These are phyloP conservation scores for Phyllosticta paracitricarpa DNA, from an alignment of 2,329 filamentous ascomycete species.

Conservation along the genomic window DNA sequence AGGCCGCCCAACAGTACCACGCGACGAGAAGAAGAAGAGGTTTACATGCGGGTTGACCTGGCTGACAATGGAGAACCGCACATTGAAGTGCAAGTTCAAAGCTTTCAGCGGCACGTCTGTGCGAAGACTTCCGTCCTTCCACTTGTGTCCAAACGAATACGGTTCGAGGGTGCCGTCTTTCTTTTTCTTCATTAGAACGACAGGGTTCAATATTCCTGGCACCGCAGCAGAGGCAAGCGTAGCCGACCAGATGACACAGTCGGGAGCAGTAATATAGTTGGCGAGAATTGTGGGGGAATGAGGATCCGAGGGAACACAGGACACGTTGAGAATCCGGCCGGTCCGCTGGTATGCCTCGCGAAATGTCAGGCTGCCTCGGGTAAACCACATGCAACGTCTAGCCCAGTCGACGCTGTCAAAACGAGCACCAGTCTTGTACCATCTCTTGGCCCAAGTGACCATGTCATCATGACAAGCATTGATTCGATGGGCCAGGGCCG, in stretches of 20 bases:
- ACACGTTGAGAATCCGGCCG: constrained; percentile 88
- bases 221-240: constrained; percentile 92
- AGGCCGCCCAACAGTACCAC: constrained; percentile 82
- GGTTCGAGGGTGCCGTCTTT: constrained; percentile 67
- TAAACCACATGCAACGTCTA: constrained; percentile 76
- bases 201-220: constrained; percentile 88
- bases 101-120: constrained; percentile 94
- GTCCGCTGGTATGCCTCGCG: constrained; percentile 89
- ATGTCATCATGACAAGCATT: constrained; percentile 75
- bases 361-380: constrained; percentile 84
- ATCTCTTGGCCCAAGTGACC: constrained; percentile 66
- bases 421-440: constrained; percentile 85
- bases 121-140: constrained; percentile 91
- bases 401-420: constrained; percentile 96
- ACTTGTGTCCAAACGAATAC: constrained; percentile 97
- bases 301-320: constrained; percentile 89
- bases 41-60: constrained; percentile 96
- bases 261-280: constrained; percentile 89
- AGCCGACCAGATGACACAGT: constrained; percentile 98
- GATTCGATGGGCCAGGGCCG: constrained; percentile 75
- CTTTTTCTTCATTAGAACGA: constrained; percentile 84
- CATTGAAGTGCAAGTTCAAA: constrained; percentile 93
- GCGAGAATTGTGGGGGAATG: constrained; percentile 86
- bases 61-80: constrained; percentile 87
- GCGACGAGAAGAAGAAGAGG: constrained; percentile 94